Evolutionary conservation across 2,329 filamentous ascomycete species (phyloP).

Genomic region (Stagonosporopsis cucurbitacearum): DNA sequence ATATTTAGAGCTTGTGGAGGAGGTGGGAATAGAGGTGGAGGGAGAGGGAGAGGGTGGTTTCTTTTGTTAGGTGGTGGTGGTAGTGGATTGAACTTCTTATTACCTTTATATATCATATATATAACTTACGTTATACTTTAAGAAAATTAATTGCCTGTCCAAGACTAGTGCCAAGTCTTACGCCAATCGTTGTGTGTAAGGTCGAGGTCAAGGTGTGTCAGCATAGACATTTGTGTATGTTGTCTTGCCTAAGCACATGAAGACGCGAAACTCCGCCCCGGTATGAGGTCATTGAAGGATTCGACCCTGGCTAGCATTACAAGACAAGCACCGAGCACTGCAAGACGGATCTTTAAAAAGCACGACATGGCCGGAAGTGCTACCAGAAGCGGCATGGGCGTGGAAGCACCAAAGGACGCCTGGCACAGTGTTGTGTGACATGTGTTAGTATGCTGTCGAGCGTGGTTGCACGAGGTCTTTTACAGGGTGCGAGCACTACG

Average conservation of each 20-base stretch:
- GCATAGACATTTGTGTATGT: too few species aligned
- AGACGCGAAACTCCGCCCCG: background rate
- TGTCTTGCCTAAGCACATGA: background rate
- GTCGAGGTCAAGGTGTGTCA: too few species aligned
- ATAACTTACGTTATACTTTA: background rate
- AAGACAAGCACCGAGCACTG: background rate
- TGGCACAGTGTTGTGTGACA: too few species aligned
- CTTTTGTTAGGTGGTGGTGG: background rate
- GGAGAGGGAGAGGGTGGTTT: background rate
- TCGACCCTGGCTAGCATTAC: background rate
- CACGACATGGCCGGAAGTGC: background rate
- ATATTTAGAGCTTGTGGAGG: too few species aligned
- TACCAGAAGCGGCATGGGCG: conserved; percentile 6
- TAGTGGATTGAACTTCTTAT: background rate
- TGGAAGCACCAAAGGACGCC: background rate
- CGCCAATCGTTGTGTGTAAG: too few species aligned
- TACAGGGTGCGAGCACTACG: background rate
- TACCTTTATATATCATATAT: background rate
- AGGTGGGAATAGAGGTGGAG: too few species aligned
- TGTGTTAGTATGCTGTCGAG: conserved; percentile 1
- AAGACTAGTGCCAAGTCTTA: too few species aligned
- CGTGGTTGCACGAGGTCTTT: background rate
- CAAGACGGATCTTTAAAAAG: background rate
- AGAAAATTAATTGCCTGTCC: too few species aligned
- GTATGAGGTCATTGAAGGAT: conserved; percentile 12